These are phyloP conservation scores for Schoenoplectus tabernaemontani DNA, from an alignment of 202 grass and related monocot species.

Conservation along the genomic window DNA sequence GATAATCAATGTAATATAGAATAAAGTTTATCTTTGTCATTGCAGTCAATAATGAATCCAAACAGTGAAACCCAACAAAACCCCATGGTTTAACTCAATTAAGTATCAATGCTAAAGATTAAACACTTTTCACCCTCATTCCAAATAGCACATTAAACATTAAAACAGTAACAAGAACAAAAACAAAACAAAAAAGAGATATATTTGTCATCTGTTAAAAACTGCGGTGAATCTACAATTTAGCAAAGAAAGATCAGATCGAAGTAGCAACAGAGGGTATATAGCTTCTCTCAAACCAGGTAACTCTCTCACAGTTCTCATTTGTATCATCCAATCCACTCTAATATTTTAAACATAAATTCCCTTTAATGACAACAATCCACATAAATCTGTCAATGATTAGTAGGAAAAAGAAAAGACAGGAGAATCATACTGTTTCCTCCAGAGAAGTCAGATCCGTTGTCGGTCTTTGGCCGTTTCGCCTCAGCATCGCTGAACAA, in stretches of 20 bases:
- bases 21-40: too few species aligned
- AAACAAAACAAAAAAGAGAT: neutral
- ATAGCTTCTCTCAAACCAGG: neutral
- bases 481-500: conserved; percentile 84
- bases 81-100: neutral
- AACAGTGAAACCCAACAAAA: neutral
- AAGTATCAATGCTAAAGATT: neutral
- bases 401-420: too few species aligned
- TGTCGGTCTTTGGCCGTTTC: conserved; percentile 78
- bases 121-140: neutral
- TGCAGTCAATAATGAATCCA: neutral
- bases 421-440: neutral
- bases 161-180: neutral
- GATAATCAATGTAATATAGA: too few species aligned
- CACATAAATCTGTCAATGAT: neutral
- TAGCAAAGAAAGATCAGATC: neutral
- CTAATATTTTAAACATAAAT: too few species aligned
- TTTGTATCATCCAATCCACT: neutral
- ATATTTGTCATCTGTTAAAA: neutral
- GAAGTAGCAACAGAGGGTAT: neutral
- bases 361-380: neutral
- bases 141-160: neutral
- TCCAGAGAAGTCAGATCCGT: conserved; percentile 40
- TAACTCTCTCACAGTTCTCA: neutral
- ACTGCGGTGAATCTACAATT: neutral